A percentile compares a stretch with the other conserved stretches of the same genome.
Conservation (phyloP, 331 rosid genomes). For the Phaseolus coccineus region DNA sequence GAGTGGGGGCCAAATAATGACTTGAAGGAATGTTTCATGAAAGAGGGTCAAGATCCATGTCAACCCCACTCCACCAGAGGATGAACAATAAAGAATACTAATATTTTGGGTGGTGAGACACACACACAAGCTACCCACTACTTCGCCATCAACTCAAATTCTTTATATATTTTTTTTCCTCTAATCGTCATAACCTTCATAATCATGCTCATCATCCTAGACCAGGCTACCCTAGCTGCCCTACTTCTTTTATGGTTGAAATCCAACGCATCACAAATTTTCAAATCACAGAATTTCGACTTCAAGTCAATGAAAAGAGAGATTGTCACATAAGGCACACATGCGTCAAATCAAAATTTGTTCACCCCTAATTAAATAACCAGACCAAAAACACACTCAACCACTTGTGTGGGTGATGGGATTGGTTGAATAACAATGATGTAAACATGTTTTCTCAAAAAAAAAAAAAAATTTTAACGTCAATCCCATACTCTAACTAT, state of each 20-base stretch:
- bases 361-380: conserved; percentile 17
- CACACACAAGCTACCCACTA: conserved; percentile 54
- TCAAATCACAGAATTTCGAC: conserved; percentile 47
- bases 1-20: conserved; percentile 58
- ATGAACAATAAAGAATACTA: conserved; percentile 44
- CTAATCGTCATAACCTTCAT: conserved; percentile 56
- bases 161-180: conserved; percentile 17
- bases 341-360: conserved; percentile 38
- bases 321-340: conserved; percentile 48
- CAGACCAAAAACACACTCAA: background rate
- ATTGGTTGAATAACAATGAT: conserved; percentile 51
- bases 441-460: conserved; percentile 37
- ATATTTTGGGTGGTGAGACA: conserved; percentile 56
- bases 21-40: conserved; percentile 67
- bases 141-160: conserved; percentile 46
- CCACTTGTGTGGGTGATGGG: conserved; percentile 31
- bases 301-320: conserved; percentile 64
- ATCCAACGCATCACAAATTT: conserved; percentile 37
- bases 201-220: conserved; percentile 52
- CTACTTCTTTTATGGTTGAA: conserved; percentile 54
- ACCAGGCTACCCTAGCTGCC: background rate
- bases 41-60: conserved; percentile 85
- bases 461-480: background rate
- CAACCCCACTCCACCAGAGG: conserved; percentile 66
- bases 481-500: background rate